Conservation (phyloP, 257 asterid genomes). For the Ophiorrhiza pumila region DNA sequence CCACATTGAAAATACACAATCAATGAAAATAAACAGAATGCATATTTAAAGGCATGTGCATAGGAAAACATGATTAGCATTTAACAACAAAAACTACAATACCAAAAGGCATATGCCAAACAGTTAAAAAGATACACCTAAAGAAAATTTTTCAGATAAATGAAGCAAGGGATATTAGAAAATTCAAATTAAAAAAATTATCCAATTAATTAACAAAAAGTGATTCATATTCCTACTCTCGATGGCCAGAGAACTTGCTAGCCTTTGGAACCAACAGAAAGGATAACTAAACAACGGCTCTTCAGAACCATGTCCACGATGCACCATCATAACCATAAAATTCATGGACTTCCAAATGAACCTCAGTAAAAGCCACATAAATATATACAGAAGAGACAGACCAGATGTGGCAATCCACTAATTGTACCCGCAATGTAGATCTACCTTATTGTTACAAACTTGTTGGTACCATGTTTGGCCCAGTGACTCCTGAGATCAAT, state of each 20-base stretch:
- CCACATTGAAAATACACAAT: too few relatives aligned
- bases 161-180: background rate
- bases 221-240: conserved; percentile 45
- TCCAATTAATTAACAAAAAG: conserved; percentile 14
- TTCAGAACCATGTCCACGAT: conserved; percentile 35
- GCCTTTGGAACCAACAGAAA: conserved; percentile 36
- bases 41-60: background rate
- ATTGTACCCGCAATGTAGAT: conserved; percentile 16
- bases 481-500: conserved; percentile 89
- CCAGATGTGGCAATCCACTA: conserved; percentile 31
- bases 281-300: conserved; percentile 35
- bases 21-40: background rate
- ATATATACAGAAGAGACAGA: conserved; percentile 62
- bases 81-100: background rate
- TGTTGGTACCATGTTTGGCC: conserved; percentile 99
- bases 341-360: conserved; percentile 31
- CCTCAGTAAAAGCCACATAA: conserved; percentile 50
- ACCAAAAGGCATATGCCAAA: background rate
- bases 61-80: background rate
- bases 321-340: conserved; percentile 26
- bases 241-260: conserved; percentile 33
- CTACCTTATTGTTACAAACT: conserved; percentile 93
- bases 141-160: background rate
- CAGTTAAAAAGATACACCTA: too few relatives aligned
- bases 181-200: conserved; percentile 1